Evolutionary conservation across 768 basidiomycete genomes (phyloP).

Genomic region (Mycena rebaudengoi): DNA sequence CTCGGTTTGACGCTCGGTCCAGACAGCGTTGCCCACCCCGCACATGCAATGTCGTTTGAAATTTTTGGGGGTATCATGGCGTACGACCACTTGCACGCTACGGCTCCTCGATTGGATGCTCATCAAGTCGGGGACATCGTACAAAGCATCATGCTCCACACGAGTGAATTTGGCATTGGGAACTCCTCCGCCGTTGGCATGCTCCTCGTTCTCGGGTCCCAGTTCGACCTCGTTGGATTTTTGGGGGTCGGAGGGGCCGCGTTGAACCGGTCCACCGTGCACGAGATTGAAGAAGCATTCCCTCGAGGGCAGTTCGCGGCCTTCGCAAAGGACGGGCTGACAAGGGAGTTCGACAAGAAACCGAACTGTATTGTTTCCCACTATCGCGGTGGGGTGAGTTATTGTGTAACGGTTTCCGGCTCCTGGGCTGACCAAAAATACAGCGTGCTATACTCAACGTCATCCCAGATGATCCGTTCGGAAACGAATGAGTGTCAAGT

Average conservation of each 20-base stretch:
- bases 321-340: too few species aligned
- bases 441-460: too few species aligned
- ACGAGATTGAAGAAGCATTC: too few species aligned
- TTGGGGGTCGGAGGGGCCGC: background rate
- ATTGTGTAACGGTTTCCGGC: too few species aligned
- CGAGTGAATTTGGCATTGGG: too few species aligned
- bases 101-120: slow-evolving; percentile 1
- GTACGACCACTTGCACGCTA: background rate
- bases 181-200: background rate
- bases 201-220: background rate
- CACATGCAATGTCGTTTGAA: slow-evolving; percentile 11
- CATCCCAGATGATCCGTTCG: too few species aligned
- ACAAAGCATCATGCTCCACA: too few species aligned
- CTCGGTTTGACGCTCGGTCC: slow-evolving; percentile 4
- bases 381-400: background rate
- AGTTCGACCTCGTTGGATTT: background rate
- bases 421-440: too few species aligned
- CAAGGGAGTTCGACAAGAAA: background rate
- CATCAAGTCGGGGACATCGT: background rate
- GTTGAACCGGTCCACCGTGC: too few species aligned
- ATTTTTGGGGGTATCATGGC: slow-evolving; percentile 8
- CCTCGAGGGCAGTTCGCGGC: too few species aligned
- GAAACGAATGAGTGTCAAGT: too few species aligned
- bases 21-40: slow-evolving; percentile 1
- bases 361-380: background rate